Conservation (phyloP, 139 green algal genomes). For the Coccomyxa sp. region DNA sequence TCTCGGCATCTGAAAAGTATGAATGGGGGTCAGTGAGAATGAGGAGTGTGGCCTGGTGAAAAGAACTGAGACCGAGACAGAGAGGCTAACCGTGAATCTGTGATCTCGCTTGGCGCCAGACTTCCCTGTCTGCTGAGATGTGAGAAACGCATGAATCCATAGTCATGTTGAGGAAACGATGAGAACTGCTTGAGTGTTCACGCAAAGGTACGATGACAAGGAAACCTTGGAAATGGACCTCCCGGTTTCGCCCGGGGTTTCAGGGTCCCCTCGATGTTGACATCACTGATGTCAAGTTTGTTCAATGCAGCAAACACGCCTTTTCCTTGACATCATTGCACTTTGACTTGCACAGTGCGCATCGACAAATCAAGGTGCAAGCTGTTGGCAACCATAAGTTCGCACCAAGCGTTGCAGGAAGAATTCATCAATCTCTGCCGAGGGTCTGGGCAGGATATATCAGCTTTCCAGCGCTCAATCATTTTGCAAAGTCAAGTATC, state of each 20-base stretch:
- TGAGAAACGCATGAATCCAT: no score
- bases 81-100: neutral
- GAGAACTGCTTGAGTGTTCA: no score
- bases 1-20: no score
- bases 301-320: no score
- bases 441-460: neutral
- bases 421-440: neutral
- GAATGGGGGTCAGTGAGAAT: neutral
- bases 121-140: neutral
- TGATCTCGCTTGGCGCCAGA: neutral
- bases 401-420: neutral
- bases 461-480: neutral
- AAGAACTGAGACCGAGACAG: neutral
- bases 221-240: no score
- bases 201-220: no score
- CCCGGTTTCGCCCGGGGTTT: no score
- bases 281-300: no score
- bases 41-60: constrained; percentile 5
- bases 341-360: no score
- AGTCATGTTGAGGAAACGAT: no score
- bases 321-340: no score
- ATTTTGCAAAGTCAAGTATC: neutral
- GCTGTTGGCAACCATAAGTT: neutral
- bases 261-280: no score
- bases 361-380: neutral